These are phyloP conservation scores for Acanthamoeba sp. DNA, from an alignment of 208 protist species.

Conservation along the genomic window DNA sequence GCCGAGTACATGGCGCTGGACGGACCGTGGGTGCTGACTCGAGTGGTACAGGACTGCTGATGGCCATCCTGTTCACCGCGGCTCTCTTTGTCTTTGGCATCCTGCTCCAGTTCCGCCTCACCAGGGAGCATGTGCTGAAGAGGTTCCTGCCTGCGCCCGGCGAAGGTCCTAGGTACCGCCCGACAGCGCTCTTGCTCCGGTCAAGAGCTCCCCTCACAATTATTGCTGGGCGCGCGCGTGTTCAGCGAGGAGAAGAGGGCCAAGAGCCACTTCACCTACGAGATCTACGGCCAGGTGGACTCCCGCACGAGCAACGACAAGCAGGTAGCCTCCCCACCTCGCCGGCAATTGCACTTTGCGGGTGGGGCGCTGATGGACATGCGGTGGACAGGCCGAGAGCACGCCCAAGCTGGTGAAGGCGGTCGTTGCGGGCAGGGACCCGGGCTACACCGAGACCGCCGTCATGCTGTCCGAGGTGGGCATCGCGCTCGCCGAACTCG, in stretches of 20 bases:
- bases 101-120: conserved; percentile 19
- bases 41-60: neutral
- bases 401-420: conserved; percentile 31
- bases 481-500: conserved; percentile 38
- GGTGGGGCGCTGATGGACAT: neutral
- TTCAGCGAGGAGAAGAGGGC: conserved; percentile 39
- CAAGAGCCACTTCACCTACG: conserved; percentile 22
- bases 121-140: conserved; percentile 23
- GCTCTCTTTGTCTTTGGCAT: neutral
- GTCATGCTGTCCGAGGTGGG: conserved; percentile 75
- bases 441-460: conserved; percentile 79
- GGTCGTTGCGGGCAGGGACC: conserved; percentile 73
- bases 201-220: neutral
- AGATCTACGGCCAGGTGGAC: conserved; percentile 42
- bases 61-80: neutral
- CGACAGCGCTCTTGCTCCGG: no score
- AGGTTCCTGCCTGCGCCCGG: conserved; percentile 11
- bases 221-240: neutral
- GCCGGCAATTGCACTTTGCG: neutral
- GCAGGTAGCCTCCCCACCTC: neutral
- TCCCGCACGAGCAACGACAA: neutral
- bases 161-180: conserved; percentile 49
- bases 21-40: neutral
- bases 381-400: conserved; percentile 22
- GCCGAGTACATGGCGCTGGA: neutral